phyloP scores from a whole-genome alignment of 2,329 filamentous ascomycete genomes.

The Aspergillus hortae region DNA sequence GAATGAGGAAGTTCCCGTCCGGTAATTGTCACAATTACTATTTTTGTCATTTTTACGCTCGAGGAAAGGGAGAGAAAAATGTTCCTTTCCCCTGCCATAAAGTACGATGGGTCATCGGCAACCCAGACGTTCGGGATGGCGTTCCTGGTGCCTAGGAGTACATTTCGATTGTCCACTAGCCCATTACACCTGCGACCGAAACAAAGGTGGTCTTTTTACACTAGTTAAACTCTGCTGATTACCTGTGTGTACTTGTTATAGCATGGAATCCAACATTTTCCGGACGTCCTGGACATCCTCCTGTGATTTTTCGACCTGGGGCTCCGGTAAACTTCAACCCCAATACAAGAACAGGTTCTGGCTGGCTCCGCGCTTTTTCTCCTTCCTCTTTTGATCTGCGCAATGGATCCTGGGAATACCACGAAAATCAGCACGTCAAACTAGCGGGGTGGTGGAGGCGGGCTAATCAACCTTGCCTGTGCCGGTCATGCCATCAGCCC shows the following conservation, averaged over 20 bases:
- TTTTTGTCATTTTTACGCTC: too few relatives aligned
- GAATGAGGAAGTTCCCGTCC: too few relatives aligned
- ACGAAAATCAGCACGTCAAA: background rate
- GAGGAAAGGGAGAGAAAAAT: too few relatives aligned
- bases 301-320: background rate
- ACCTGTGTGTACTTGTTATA: too few relatives aligned
- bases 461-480: background rate
- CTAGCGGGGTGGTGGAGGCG: constrained; percentile 1
- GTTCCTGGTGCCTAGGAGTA: too few relatives aligned
- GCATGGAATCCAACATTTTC: background rate
- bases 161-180: too few relatives aligned
- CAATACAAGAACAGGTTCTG: background rate
- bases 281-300: background rate
- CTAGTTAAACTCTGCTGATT: background rate
- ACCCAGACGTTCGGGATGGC: too few relatives aligned
- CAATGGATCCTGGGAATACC: background rate
- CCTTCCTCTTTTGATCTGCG: background rate
- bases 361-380: background rate
- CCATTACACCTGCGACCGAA: too few relatives aligned
- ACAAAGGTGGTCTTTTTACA: background rate
- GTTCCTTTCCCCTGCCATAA: too few relatives aligned
- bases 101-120: too few relatives aligned
- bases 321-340: background rate
- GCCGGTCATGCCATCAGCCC: background rate
- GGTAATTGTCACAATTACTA: too few relatives aligned